Evolutionary conservation across 352 stramenopile genomes (phyloP), one percentile per base, ranked within the genome.

Genomic region (Pythium brachiatum): DNA sequence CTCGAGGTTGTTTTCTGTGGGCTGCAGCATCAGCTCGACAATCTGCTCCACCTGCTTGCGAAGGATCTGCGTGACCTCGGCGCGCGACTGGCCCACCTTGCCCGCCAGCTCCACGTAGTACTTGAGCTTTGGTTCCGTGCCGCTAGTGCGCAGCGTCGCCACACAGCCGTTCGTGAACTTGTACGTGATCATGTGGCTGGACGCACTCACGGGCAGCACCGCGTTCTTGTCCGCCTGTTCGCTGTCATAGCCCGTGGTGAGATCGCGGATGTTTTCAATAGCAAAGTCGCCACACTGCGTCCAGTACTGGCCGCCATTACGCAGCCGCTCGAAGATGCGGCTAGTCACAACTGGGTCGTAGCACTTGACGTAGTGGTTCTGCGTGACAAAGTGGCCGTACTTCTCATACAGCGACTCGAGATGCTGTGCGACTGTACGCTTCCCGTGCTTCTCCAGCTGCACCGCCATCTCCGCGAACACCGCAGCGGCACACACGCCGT

Each of bases 41-140:
- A 95, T 83, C 62, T 88, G 70, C 48, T 83, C 64, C 11, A 95
- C 86, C 54, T 92, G 86, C 62, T 76, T 76, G 20, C 54, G 65
- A 25, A 93, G 65, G 32, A 85, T 78, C 4, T 61, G 53, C 9
- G 69, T 74, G 12, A 93, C 80, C 27, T 92, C 81, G 23, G 75
- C 73, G 21, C 81, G 83, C 46, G 73, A 78, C 67, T 92, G 76
- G 18, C 85, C 82, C 21, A 87, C 73, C 27, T 77, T 67, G 21
- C 84, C 87, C 23, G 83, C 82, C 13, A 93, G 73, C 80, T 99
- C 97, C 36, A 98, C 89, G 72, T 99, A 99, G 71, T 98, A 99
- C 78, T 99, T 99, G 62, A 99, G 97, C 77, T 99, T 99, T 21
- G 97, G 97, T 73, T 99, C 97, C 13, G 97, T 99, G 20, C 97